These are phyloP conservation scores for Naematelia encephala DNA, from an alignment of 768 basidiomycete species.

Conservation along the genomic window DNA sequence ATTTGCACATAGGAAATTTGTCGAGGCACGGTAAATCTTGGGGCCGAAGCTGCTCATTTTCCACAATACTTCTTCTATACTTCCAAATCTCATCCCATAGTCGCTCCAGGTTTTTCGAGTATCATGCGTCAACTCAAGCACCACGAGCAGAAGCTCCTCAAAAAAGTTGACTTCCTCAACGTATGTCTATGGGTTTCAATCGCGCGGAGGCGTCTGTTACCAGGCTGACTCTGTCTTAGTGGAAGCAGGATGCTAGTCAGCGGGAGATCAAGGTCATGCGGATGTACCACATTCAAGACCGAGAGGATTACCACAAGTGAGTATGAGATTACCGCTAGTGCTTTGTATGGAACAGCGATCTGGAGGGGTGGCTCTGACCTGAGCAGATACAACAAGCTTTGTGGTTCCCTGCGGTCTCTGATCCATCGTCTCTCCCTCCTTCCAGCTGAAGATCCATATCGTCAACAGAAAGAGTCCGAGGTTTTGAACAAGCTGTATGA, in stretches of 20 bases:
- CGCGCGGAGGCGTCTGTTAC: neutral
- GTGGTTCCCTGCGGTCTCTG: conserved; percentile 76
- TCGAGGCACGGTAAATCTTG: no score
- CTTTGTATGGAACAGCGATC: no score
- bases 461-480: conserved; percentile 75
- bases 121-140: conserved; percentile 90
- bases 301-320: conserved; percentile 91
- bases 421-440: conserved; percentile 84
- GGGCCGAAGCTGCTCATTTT: no score
- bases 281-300: conserved; percentile 88
- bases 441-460: conserved; percentile 83
- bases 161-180: conserved; percentile 94
- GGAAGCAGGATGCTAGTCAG: conserved; percentile 90
- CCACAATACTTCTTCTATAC: no score
- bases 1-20: no score
- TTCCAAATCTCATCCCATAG: neutral
- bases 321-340: no score
- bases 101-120: no score
- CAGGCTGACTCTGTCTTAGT: conserved; percentile 56
- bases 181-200: no score
- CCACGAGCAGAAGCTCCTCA: conserved; percentile 91
- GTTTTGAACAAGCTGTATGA: conserved; percentile 94
- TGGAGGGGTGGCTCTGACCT: neutral
- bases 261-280: conserved; percentile 93
- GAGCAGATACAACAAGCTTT: conserved; percentile 86